Conservation (phyloP, 306 rosid genomes). For the Bauhinia variegata region DNA sequence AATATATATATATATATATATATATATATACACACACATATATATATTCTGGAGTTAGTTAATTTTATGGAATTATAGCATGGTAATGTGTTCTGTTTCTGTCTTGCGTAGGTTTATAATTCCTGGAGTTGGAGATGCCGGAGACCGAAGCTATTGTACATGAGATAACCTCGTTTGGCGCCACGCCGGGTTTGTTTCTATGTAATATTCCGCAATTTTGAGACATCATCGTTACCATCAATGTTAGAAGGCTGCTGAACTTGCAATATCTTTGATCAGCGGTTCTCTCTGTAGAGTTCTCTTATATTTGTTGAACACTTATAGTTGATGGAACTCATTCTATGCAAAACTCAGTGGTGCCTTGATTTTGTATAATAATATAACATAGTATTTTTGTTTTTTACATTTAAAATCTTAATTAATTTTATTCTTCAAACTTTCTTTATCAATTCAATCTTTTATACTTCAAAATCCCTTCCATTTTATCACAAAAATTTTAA, state of each 20-base stretch:
- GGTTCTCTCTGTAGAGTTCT: neutral
- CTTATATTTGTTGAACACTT: neutral
- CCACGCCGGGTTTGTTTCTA: neutral
- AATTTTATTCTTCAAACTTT: no score
- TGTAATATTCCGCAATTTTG: conserved; percentile 43
- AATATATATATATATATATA: no score
- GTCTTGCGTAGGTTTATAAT: conserved; percentile 72
- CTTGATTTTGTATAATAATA: neutral
- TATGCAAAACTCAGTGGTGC: neutral
- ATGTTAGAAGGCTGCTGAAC: conserved; percentile 5
- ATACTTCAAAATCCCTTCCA: no score
- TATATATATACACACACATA: no score
- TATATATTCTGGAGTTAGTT: neutral
- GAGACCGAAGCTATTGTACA: conserved; percentile 92
- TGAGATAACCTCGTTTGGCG: conserved; percentile 23
- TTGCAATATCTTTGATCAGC: neutral
- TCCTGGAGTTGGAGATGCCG: conserved; percentile 99
- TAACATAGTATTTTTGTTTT: no score
- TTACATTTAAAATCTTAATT: no score
- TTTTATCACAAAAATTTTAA: no score
- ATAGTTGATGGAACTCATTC: neutral
- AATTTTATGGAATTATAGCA: conserved; percentile 9
- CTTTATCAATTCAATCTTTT: no score
- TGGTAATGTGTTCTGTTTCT: neutral
- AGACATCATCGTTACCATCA: neutral